These are phyloP conservation scores for Phytophthora ohioensis DNA, from an alignment of 352 stramenopile genomes.

Conservation along the genomic window DNA sequence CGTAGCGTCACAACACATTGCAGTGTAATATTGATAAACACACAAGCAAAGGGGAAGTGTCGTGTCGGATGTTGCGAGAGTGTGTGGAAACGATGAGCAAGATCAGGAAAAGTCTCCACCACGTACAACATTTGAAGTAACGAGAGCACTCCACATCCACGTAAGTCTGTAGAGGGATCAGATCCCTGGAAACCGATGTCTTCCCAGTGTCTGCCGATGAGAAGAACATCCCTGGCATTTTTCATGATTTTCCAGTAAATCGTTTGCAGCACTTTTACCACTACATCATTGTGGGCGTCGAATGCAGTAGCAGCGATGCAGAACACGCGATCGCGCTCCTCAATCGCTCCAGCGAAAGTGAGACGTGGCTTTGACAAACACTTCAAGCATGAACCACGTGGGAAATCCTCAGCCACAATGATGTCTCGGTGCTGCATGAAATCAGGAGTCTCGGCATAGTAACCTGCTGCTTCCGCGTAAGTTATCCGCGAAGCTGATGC, in stretches of 20 bases:
- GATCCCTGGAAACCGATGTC: constrained; percentile 90
- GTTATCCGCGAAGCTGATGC: constrained; percentile 38
- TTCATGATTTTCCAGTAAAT: constrained; percentile 64
- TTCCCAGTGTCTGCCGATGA: constrained; percentile 86
- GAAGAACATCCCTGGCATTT: constrained; percentile 44
- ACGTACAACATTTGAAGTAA: constrained; percentile 88
- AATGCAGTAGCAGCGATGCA: constrained; percentile 70
- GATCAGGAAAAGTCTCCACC: constrained; percentile 66
- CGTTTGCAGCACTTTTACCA: constrained; percentile 69
- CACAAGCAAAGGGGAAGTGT: constrained; percentile 81
- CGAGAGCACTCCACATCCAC: constrained; percentile 85
- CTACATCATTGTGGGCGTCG: constrained; percentile 53
- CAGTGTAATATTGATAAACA: constrained; percentile 80
- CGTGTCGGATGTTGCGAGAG: constrained; percentile 63
- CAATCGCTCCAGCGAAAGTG: constrained; percentile 56
- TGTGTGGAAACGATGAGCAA: constrained; percentile 56
- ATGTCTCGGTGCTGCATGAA: constrained; percentile 52
- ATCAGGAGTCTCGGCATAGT: constrained; percentile 53
- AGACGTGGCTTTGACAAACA: constrained; percentile 70
- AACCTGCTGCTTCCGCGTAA: constrained; percentile 54
- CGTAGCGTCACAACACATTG: constrained; percentile 76
- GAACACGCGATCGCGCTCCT: constrained; percentile 81
- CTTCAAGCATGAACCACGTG: constrained; percentile 58
- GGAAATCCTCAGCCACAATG: constrained; percentile 69
- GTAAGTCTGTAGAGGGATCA: constrained; percentile 90